Evolutionary conservation across 208 protist genomes (phyloP), one percentile per base, ranked within the genome.

Genomic region (Leishmania braziliensis): DNA sequence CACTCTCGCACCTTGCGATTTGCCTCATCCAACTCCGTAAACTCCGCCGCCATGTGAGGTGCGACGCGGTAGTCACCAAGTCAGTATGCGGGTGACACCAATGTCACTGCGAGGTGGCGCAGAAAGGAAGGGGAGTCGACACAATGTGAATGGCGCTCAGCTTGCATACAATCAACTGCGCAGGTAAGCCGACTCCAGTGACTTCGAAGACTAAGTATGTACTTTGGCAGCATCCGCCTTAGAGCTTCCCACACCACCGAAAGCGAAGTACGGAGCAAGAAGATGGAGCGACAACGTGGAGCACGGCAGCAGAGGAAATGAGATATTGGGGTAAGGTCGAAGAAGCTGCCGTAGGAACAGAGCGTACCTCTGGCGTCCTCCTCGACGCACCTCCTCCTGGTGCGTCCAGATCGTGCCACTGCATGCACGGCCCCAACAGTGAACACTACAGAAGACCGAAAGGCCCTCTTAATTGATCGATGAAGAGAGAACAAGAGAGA

Each of bases 1-100:
- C 90, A 93, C 72, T 85, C 78, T 26, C 48, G 58, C 29, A 89
- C 80, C 81, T 91, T 93, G 14, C 75, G 65, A 69, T 85, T 81
- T 46, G 88, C 86, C 79, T 84, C 79, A 18, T 82, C 63, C 63
- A 88, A 26, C 39, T 84, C 78, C 18, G 51, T 33, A n/a, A 86
- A 85, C 63, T 73, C 46, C 0, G 63, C n/a, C 5, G 10, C 74
- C 66, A 72, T 77, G 43, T 53, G 29, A 72, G 39, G 29, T 1
- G n/a, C n/a, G 29, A 43, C 70, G n/a, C 6, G 10, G 14, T 18
- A 29, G 23, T 23, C 43, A 23, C 14, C 20, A 8, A 29, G 39
- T 20, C 9, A 51, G 16, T 23, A 20, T 51, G 36, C 10, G 62
- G 33, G 62, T 43, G 9, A 5, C 1, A 68, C 14, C 20, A 8